A percentile compares a stretch with the other conserved stretches of the same genome.
phyloP scores from a whole-genome alignment of 257 asterid species.

The Rehmannia glutinosa region DNA sequence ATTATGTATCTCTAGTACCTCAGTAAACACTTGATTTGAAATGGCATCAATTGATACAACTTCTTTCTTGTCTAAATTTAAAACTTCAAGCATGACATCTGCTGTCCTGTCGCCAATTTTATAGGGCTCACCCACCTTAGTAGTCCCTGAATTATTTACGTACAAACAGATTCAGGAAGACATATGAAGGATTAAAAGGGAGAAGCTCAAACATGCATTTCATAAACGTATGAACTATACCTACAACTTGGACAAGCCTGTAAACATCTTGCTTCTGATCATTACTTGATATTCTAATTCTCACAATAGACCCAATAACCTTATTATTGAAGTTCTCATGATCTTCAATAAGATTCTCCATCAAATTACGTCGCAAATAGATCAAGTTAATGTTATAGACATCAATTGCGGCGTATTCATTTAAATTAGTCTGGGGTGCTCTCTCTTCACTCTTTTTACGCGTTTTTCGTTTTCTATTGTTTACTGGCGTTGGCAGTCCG shows the following conservation, averaged over 20 bases:
- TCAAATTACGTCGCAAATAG: conserved; percentile 64
- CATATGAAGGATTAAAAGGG: background rate
- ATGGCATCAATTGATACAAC: conserved; percentile 58
- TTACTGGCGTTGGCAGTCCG: conserved; percentile 21
- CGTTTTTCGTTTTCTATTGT: conserved; percentile 50
- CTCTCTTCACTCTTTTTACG: conserved; percentile 54
- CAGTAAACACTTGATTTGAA: conserved; percentile 79
- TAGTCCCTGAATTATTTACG: conserved; percentile 51
- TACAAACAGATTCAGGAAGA: conserved; percentile 2
- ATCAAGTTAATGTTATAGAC: conserved; percentile 77
- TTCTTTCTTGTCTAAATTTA: conserved; percentile 80
- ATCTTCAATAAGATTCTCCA: conserved; percentile 67
- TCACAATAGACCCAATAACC: conserved; percentile 75
- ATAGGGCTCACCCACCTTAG: conserved; percentile 63
- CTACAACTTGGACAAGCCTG: conserved; percentile 96
- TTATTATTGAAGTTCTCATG: conserved; percentile 53
- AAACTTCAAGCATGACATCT: conserved; percentile 79
- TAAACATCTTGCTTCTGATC: conserved; percentile 76
- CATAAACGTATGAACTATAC: conserved; percentile 35
- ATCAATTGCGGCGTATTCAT: conserved; percentile 85
- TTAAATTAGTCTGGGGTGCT: conserved; percentile 43
- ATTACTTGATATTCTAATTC: conserved; percentile 63
- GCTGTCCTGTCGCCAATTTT: conserved; percentile 68
- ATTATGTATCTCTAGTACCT: conserved; percentile 40
- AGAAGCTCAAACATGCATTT: conserved; percentile 8